Base-by-base conservation (phyloP, 768 basidiomycete species). In the Kockovaella imperatae region DNA sequence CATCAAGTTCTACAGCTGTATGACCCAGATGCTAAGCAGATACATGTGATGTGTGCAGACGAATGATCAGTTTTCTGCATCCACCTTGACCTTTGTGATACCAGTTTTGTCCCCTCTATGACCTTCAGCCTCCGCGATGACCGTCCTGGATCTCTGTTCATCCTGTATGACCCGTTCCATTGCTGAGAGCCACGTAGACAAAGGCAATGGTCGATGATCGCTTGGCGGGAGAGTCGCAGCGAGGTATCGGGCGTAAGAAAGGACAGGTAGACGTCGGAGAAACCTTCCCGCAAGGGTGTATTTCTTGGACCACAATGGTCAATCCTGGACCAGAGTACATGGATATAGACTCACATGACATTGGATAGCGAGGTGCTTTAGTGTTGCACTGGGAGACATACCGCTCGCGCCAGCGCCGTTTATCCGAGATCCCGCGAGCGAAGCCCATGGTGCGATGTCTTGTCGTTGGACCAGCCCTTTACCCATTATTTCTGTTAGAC, bases 211-310 rank as follows among this genome's bases (percentile, higher is more conserved):
- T 70, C 43, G 75, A 3, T 76, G 74, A 15, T 65, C 60, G 45
- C 49, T 45, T n/a, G 38, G 30, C 17, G 18, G 11, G 18, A 29
- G n/a, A 3, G 30, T 41, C 30, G 36, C 20, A 20, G 56, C 79
- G 42, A 96, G 82, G 65, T 88, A 83, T 6, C 80, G 77, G 3
- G 93, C 87, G 38, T 95, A 80, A 1, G 91, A 87, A 17, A 97
- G 79, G 38, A 97, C 88, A 3, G 95, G 95, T n/a, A 99, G 76
- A 5, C 90, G 81, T 11, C 95, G 81, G 11, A 99, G 77, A 1
- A 87, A 83, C 29, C 95, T 83, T 13, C 95, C 95, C 14, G 91
- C 95, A 77, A 97, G 81, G n/a, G 79, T 79, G 67, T 88, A 45
- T 5, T 40, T 18, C 51, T 82, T 15, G 69, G 68, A 35, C 29